These are phyloP conservation scores for Hygrocybe punicea DNA, from an alignment of 768 basidiomycete genomes.

Conservation along the genomic window DNA sequence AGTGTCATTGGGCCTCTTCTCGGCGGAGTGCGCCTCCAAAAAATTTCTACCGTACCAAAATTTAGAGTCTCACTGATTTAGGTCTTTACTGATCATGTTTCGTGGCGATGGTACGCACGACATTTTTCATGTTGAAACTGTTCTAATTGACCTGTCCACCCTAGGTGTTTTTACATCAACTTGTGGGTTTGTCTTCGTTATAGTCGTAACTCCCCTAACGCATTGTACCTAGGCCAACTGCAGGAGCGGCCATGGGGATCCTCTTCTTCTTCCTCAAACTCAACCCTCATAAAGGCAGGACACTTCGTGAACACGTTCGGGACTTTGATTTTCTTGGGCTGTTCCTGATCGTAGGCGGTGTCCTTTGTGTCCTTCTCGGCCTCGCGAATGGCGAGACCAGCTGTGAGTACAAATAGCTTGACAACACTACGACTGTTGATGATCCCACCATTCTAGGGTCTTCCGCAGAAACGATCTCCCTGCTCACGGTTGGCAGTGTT, in stretches of 20 bases:
- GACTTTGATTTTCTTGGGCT: slow-evolving; percentile 76
- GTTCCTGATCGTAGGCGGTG: slow-evolving; percentile 55
- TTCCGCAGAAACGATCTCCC: slow-evolving; percentile 54
- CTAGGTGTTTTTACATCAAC: slow-evolving; percentile 77
- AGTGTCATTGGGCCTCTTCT: slow-evolving; percentile 75
- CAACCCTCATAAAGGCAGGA: slow-evolving; percentile 65
- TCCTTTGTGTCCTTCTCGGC: slow-evolving; percentile 67
- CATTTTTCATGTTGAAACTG: not conserved
- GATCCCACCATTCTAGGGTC: slow-evolving; percentile 44
- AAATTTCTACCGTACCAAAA: not conserved
- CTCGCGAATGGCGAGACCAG: slow-evolving; percentile 66
- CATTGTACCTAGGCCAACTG: slow-evolving; percentile 55
- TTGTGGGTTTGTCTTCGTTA: slow-evolving; percentile 41
- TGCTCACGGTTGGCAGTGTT: slow-evolving; percentile 56
- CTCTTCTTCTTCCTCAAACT: slow-evolving; percentile 75
- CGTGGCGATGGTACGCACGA: slow-evolving; percentile 68
- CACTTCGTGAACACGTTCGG: slow-evolving; percentile 53
- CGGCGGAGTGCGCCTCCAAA: slow-evolving; percentile 54
- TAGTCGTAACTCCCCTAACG: not conserved
- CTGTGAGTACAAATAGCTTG: slow-evolving; percentile 44
- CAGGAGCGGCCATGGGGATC: slow-evolving; percentile 57
- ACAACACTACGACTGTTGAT: not conserved
- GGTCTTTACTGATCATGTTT: slow-evolving; percentile 69
- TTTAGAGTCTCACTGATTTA: slow-evolving; percentile 22
- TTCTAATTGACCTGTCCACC: not conserved